phyloP scores from a whole-genome alignment of 345 rosid species.

The Laguncularia racemosa region DNA sequence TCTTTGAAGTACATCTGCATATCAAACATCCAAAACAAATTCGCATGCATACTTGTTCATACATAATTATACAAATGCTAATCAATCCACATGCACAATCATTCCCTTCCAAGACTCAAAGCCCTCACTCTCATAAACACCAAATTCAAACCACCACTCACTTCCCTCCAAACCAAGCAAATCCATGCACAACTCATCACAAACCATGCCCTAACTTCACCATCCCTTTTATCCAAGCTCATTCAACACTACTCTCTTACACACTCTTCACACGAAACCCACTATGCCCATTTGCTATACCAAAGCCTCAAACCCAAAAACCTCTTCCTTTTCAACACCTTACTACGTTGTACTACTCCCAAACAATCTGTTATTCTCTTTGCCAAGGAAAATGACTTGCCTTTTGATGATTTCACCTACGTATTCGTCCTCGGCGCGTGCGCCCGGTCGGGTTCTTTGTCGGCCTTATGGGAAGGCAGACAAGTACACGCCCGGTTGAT shows the following conservation, averaged over 20 bases:
- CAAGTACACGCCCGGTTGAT: slow-evolving; percentile 30
- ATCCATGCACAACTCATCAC: slow-evolving; percentile 47
- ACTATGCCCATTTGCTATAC: slow-evolving; percentile 28
- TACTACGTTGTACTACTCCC: slow-evolving; percentile 47
- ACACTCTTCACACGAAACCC: slow-evolving; percentile 22
- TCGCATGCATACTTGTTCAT: too few species aligned
- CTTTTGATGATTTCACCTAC: slow-evolving; percentile 38
- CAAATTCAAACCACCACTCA: too few species aligned
- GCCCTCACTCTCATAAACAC: too few species aligned
- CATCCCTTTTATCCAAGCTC: slow-evolving; percentile 33
- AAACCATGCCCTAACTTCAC: slow-evolving; percentile 20
- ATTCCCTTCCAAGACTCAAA: too few species aligned
- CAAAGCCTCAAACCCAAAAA: slow-evolving; percentile 23
- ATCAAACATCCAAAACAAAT: too few species aligned
- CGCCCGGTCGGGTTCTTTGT: slow-evolving; percentile 31
- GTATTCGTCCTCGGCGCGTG: slow-evolving; percentile 55
- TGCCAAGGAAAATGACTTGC: slow-evolving; percentile 21
- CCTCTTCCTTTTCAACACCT: slow-evolving; percentile 57
- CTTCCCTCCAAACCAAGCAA: slow-evolving; percentile 22
- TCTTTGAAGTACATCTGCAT: too few species aligned
- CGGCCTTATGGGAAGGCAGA: slow-evolving; percentile 32
- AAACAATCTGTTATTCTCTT: slow-evolving; percentile 35
- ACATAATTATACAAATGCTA: too few species aligned
- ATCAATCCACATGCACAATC: too few species aligned
- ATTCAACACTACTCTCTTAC: slow-evolving; percentile 33